phyloP scores from a whole-genome alignment of 2,329 filamentous ascomycete genomes.

The Aphanocladium album region DNA sequence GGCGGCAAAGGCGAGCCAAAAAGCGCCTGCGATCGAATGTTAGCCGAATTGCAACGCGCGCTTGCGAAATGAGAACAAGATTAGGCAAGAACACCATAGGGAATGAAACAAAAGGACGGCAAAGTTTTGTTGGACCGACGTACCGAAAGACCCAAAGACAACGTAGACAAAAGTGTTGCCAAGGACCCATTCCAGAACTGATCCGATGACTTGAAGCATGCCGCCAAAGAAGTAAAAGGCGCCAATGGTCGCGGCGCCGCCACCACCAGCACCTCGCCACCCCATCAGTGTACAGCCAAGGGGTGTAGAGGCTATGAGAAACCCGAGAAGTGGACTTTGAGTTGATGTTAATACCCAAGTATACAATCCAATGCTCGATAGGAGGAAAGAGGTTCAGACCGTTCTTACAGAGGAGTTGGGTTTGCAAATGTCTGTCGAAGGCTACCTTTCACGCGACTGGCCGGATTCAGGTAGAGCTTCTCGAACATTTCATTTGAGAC shows the following conservation, averaged over 20 bases:
- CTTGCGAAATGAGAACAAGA: too few relatives aligned
- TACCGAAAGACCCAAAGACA: constrained; percentile 34
- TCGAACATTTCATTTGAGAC: constrained; percentile 1
- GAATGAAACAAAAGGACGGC: too few relatives aligned
- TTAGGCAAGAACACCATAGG: too few relatives aligned
- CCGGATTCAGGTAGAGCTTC: neutral
- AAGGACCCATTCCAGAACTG: constrained; percentile 46
- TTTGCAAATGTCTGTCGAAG: neutral
- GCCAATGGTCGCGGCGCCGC: constrained; percentile 38
- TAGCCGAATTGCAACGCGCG: neutral
- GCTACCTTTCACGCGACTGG: neutral
- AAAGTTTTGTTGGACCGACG: neutral
- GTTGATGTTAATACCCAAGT: neutral
- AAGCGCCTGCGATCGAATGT: neutral
- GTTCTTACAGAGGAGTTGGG: constrained; percentile 1
- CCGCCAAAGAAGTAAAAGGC: constrained; percentile 43
- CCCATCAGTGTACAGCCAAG: constrained; percentile 38
- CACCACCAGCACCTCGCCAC: constrained; percentile 40
- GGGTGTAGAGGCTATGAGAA: neutral
- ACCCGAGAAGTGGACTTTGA: neutral
- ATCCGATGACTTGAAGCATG: constrained; percentile 40
- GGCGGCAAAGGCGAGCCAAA: constrained; percentile 9
- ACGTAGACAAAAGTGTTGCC: constrained; percentile 51
- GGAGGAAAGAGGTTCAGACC: neutral
- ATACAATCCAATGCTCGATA: too few relatives aligned